Evolutionary conservation across 169 alveolate species (phyloP).

Genomic region (Eimeria acervulina): DNA sequence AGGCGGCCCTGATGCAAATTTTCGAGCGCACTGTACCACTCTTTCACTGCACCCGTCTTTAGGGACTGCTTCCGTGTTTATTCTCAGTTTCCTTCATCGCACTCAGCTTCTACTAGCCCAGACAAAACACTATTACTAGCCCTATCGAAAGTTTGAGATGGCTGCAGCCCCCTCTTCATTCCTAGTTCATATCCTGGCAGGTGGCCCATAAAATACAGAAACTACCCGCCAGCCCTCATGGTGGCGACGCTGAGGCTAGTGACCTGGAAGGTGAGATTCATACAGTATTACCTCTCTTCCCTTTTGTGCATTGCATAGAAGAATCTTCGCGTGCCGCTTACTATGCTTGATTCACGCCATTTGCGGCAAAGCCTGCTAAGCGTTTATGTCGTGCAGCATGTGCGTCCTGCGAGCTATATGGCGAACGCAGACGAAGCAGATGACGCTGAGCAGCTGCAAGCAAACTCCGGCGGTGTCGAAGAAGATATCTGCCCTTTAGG

Average conservation of each 20-base stretch:
- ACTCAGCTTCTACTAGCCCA: neutral
- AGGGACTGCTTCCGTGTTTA: neutral
- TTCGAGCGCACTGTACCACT: slow-evolving; percentile 57
- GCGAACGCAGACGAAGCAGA: slow-evolving; percentile 54
- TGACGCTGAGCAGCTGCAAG: slow-evolving; percentile 64
- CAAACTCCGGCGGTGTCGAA: slow-evolving; percentile 38
- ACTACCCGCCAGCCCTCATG: neutral
- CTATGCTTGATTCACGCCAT: neutral
- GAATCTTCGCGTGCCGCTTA: neutral
- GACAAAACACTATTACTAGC: neutral
- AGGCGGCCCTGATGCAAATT: slow-evolving; percentile 67
- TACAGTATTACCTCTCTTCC: neutral
- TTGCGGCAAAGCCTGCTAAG: neutral
- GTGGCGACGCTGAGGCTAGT: slow-evolving; percentile 49
- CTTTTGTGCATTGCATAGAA: neutral
- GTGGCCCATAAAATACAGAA: slow-evolving; percentile 15
- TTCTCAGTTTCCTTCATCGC: neutral
- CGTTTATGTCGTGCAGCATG: neutral
- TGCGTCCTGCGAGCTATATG: neutral
- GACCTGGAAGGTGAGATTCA: slow-evolving; percentile 36
- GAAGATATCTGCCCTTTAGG: slow-evolving; percentile 68
- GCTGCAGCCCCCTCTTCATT: neutral
- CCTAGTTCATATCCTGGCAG: slow-evolving; percentile 11
- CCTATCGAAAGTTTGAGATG: neutral
- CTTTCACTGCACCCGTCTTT: neutral